Evolutionary conservation across 108 stramenopile species (phyloP), one percentile per base, ranked within the genome.

Genomic region (Fistulifera solaris): DNA sequence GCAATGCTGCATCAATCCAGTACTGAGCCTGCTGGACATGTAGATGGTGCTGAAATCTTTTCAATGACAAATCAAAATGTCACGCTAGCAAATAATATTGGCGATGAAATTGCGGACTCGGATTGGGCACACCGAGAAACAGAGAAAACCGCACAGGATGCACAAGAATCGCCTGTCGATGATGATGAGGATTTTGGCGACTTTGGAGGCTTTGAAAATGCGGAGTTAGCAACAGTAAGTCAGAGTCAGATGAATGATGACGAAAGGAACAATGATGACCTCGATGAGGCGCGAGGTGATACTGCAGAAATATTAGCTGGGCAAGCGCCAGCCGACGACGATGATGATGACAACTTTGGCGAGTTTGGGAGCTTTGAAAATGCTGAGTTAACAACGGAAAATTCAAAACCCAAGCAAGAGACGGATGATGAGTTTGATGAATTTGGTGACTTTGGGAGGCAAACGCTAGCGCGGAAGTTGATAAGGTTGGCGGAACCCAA

Each of bases 381-480:
- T 23, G 56, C 43, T 6, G 26, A 14, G 42, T 40, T 17, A 14
- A 5, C 47, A 13, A 25, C 8, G 27, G 4, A 27, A 13, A 39
- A 57, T 6, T 7, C 18, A 49, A 51, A 38, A 3, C 26, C 17
- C 4, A 8, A 26, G 44, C 12, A 48, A 48, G 64, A 61, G 21
- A 28, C 49, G 7, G 58, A 58, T 57, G 59, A 43, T 40, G 64
- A 55, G 18, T 65, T 71, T 61, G 71, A 38, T 21, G 39, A 38
- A 15, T 14, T 17, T 61, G 54, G 55, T 10, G 67, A 56, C 56
- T 63, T 57, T 38, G 62, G 56, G 22, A 40, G 40, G 16, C 42
- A 16, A 41, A 12, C 17, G 56, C 21, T n/a, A 21, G 22, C 11
- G 8, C 27, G 31, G 31, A 35, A 35, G 3, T 35, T 18, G 42